These are phyloP conservation scores for Podila minutissima DNA, from an alignment of 192 early-diverging fungal species.

Conservation along the genomic window DNA sequence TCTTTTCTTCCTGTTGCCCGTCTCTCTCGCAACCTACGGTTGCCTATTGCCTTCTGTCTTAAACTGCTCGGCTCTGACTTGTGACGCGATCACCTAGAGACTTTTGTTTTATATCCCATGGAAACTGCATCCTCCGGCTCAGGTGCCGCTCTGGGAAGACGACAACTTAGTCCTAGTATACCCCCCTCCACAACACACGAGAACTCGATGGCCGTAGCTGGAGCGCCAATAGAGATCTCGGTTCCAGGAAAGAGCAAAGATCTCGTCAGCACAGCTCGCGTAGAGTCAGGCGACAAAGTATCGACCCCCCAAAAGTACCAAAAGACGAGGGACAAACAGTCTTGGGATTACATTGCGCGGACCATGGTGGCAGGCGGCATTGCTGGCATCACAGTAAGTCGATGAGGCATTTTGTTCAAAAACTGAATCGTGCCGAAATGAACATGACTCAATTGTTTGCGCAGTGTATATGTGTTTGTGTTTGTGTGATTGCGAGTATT, in stretches of 20 bases:
- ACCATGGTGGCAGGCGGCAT: slow-evolving; percentile 62
- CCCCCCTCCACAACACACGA: background rate
- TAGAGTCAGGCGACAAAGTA: background rate
- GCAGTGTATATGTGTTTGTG: slow-evolving; percentile 1
- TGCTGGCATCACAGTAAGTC: slow-evolving; percentile 59
- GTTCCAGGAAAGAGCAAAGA: background rate
- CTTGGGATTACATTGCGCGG: slow-evolving; percentile 56
- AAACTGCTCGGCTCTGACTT: too few relatives aligned
- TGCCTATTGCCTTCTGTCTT: too few relatives aligned
- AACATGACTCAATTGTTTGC: background rate
- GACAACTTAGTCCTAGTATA: too few relatives aligned
- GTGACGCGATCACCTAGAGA: too few relatives aligned
- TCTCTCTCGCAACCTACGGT: too few relatives aligned
- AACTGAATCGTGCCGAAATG: background rate
- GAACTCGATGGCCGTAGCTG: background rate
- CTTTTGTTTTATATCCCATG: too few relatives aligned
- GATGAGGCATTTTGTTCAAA: background rate
- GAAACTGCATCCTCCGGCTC: too few relatives aligned
- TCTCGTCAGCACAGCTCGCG: background rate
- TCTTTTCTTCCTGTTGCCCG: too few relatives aligned
- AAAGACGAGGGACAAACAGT: slow-evolving; percentile 32
- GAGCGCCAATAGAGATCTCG: background rate
- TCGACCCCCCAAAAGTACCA: background rate
- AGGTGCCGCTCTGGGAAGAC: too few relatives aligned
- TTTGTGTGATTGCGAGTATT: background rate